phyloP scores from a whole-genome alignment of 2,329 filamentous ascomycete species.

The Cyclaneusma minus region DNA sequence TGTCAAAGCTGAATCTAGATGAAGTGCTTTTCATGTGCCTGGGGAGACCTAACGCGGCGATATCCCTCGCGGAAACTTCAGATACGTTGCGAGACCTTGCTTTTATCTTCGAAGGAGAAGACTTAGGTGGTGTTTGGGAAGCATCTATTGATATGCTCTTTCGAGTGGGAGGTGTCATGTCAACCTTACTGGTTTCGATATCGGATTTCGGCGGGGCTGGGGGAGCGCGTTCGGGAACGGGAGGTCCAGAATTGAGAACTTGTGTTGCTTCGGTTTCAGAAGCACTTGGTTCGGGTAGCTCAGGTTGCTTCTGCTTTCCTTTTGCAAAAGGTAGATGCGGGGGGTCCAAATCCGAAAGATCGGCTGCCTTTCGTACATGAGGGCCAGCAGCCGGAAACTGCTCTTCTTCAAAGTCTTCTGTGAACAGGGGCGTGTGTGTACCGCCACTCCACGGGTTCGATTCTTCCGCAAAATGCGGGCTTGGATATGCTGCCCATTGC shows the following conservation, averaged over 20 bases:
- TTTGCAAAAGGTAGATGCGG: conserved; percentile 15
- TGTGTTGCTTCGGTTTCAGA: not conserved
- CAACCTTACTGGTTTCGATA: not conserved
- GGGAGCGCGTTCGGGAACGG: conserved; percentile 9
- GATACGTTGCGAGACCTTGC: conserved; percentile 35
- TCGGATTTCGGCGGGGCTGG: conserved; percentile 12
- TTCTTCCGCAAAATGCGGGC: not conserved
- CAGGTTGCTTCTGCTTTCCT: conserved; percentile 9
- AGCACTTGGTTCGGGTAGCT: not conserved
- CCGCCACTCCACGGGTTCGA: conserved; percentile 15
- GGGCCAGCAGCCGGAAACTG: conserved; percentile 19
- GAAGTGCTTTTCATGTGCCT: conserved; percentile 62
- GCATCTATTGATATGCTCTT: conserved; percentile 14
- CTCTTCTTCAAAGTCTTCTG: conserved; percentile 37
- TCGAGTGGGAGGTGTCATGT: conserved; percentile 4
- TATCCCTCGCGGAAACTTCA: conserved; percentile 26
- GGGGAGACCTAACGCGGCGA: conserved; percentile 33
- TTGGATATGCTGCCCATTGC: conserved; percentile 2
- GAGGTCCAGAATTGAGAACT: conserved; percentile 8
- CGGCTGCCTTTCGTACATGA: conserved; percentile 18
- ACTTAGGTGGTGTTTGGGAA: conserved; percentile 10
- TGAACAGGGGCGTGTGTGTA: conserved; percentile 36
- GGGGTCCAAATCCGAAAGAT: conserved; percentile 16
- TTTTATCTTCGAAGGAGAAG: conserved; percentile 9
- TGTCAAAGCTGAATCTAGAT: conserved; percentile 70